phyloP scores from a whole-genome alignment of 2,329 filamentous ascomycete genomes.

The Epichloe gansuensis region DNA sequence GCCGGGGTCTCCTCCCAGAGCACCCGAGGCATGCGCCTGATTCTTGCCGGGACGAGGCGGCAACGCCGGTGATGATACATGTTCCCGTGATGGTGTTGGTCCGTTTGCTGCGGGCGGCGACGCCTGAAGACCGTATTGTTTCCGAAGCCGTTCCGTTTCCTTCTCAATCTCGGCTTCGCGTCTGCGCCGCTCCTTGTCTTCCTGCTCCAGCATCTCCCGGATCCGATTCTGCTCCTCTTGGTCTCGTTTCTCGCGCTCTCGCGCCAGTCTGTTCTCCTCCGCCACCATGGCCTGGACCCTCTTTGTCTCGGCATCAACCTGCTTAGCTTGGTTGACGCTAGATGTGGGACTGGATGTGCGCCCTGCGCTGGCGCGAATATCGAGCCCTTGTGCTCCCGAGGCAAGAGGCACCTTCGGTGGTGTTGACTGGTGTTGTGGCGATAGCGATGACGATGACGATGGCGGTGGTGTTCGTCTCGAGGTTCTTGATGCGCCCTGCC shows the following conservation, averaged over 20 bases:
- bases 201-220: constrained; percentile 52
- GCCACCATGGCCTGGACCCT: constrained; percentile 47
- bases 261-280: constrained; percentile 37
- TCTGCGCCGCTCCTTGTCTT: constrained; percentile 45
- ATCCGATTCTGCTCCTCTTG: constrained; percentile 41
- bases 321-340: constrained; percentile 15
- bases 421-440: background rate
- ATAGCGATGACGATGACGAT: constrained; percentile 23
- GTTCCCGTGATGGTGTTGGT: constrained; percentile 3
- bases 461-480: constrained; percentile 10
- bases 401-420: constrained; percentile 1
- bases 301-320: constrained; percentile 65
- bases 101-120: constrained; percentile 22
- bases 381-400: constrained; percentile 28
- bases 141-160: constrained; percentile 72
- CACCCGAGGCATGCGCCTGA: constrained; percentile 6
- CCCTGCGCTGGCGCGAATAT: constrained; percentile 11
- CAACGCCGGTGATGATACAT: constrained; percentile 20
- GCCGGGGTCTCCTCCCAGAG: constrained; percentile 23
- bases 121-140: constrained; percentile 49
- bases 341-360: background rate
- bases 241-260: constrained; percentile 45
- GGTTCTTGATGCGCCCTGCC: background rate
- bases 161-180: constrained; percentile 52
- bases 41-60: constrained; percentile 16